These are phyloP conservation scores for Epichloe sylvatica DNA, from an alignment of 2,329 filamentous ascomycete species.

Conservation along the genomic window DNA sequence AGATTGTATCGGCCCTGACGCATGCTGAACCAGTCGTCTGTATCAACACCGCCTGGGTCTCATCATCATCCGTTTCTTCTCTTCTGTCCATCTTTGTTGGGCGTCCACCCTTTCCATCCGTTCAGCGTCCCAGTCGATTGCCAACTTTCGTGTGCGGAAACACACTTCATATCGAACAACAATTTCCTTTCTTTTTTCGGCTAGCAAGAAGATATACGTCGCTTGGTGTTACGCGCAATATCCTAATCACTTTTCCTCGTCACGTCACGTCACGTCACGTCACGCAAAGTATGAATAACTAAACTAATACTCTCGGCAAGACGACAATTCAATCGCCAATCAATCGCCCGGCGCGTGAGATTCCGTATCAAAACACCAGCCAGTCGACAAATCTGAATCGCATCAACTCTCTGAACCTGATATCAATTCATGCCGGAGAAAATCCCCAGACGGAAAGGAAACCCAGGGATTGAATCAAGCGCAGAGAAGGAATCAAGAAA, in stretches of 20 bases:
- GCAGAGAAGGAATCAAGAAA: not conserved
- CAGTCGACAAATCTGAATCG: not conserved
- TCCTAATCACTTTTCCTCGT: too few relatives aligned
- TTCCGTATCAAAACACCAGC: not conserved
- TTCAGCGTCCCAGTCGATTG: too few relatives aligned
- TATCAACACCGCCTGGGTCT: not conserved
- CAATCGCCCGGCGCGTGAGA: not conserved
- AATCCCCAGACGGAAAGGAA: not conserved
- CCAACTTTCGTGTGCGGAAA: too few relatives aligned
- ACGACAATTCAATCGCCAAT: not conserved
- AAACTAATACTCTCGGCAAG: not conserved
- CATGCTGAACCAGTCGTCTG: not conserved
- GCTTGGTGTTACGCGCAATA: too few relatives aligned
- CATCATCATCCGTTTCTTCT: not conserved
- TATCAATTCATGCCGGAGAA: not conserved
- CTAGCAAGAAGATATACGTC: too few relatives aligned
- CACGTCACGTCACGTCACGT: too few relatives aligned
- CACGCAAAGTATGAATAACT: too few relatives aligned
- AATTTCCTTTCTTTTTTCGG: too few relatives aligned
- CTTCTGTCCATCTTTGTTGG: too few relatives aligned
- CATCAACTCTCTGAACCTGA: not conserved
- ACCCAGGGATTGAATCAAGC: not conserved
- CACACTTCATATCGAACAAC: too few relatives aligned
- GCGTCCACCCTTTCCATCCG: too few relatives aligned
- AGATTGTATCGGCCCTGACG: not conserved